Percentiles rank a stretch among this genome's conserved stretches.
Conservation (phyloP, 371 early-diverging fungal genomes). For the Mortierella sp. region DNA sequence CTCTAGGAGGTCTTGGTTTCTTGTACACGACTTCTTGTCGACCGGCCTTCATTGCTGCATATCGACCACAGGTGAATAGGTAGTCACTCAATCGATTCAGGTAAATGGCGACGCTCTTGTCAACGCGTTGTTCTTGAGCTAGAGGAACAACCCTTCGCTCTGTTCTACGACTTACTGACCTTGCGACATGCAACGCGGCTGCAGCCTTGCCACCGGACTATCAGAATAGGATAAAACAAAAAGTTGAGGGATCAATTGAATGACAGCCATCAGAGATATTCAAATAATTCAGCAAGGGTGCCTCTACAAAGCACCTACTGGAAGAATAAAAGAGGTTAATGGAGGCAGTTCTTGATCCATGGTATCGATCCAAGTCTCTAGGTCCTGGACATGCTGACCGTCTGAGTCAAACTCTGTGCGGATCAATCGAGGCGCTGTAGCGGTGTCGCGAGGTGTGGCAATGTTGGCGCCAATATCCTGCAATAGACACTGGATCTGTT, state of each 20-base stretch:
- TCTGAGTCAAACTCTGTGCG: constrained; percentile 83
- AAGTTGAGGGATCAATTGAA: neutral
- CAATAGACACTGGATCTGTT: constrained; percentile 86
- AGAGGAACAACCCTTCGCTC: constrained; percentile 85
- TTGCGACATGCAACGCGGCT: constrained; percentile 74
- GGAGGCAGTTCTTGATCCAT: constrained; percentile 76
- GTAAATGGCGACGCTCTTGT: constrained; percentile 69
- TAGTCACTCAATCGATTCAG: constrained; percentile 89
- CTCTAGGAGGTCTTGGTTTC: constrained; percentile 38
- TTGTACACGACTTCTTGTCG: constrained; percentile 74
- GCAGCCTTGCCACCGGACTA: constrained; percentile 85
- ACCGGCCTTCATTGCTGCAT: constrained; percentile 74
- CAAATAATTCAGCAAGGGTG: neutral
- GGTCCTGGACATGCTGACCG: constrained; percentile 61
- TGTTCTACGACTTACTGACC: constrained; percentile 86
- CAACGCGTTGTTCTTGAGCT: constrained; percentile 65
- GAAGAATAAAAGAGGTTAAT: constrained; percentile 84
- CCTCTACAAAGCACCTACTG: constrained; percentile 53
- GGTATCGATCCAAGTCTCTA: constrained; percentile 92
- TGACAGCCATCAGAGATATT: neutral
- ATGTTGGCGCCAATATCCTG: constrained; percentile 92
- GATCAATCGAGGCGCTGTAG: constrained; percentile 54
- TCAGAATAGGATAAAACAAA: neutral
- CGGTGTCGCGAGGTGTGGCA: constrained; percentile 86
- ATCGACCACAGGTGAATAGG: constrained; percentile 88